Conservation (phyloP, 2,329 filamentous ascomycete genomes). For the Zarea fungicola region DNA sequence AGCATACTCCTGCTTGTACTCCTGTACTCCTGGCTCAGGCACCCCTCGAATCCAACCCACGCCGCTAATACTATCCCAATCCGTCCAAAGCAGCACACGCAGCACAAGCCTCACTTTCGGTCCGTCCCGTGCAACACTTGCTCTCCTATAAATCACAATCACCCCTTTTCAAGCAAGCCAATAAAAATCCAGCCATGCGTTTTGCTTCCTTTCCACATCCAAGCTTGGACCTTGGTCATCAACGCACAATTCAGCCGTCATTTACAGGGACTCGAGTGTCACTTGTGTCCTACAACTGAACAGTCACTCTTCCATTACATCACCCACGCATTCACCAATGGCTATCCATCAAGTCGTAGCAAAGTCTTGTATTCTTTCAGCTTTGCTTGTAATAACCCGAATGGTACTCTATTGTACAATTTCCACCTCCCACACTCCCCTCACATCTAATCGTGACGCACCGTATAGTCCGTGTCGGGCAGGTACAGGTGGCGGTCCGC, state of each 20-base stretch:
- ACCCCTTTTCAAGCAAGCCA: too few species aligned
- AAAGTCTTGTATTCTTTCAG: background rate
- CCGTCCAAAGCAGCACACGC: background rate
- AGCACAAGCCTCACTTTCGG: background rate
- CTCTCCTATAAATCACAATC: too few species aligned
- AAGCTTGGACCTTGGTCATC: too few species aligned
- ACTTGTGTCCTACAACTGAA: too few species aligned
- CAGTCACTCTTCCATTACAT: too few species aligned
- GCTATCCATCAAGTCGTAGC: background rate
- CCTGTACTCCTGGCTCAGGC: too few species aligned
- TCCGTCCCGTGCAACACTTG: background rate
- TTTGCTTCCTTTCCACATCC: background rate
- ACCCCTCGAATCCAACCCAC: too few species aligned
- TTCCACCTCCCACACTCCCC: background rate
- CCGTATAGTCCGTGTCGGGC: constrained; percentile 83
- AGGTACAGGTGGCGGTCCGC: constrained; percentile 93
- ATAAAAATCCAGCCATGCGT: background rate
- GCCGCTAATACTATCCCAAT: background rate
- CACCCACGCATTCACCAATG: too few species aligned
- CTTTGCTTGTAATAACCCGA: constrained; percentile 2
- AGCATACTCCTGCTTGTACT: too few species aligned
- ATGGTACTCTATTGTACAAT: constrained; percentile 24
- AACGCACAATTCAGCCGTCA: too few species aligned
- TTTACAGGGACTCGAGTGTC: too few species aligned
- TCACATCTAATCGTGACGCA: constrained; percentile 54